phyloP scores from a whole-genome alignment of 179 eudicot genomes.

The Spergularia azorica region DNA sequence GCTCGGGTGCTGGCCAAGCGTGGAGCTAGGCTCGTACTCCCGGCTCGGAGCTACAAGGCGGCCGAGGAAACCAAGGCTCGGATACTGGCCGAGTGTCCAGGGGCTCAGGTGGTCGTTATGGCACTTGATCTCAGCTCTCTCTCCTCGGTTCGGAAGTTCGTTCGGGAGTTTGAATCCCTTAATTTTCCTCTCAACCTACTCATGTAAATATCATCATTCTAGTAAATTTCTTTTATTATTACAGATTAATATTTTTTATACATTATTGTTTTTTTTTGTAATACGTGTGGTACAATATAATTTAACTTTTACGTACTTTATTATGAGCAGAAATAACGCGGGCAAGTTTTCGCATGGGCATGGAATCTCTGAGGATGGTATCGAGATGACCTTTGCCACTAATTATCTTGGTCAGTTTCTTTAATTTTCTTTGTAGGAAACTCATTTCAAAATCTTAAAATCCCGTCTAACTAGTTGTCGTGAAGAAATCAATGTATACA shows the following conservation, averaged over 20 bases:
- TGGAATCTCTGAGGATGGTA: conserved; percentile 44
- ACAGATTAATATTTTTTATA: not conserved
- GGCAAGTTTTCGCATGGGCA: conserved; percentile 44
- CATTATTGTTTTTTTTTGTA: not conserved
- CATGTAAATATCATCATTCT: conserved; percentile 26
- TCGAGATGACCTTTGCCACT: conserved; percentile 56
- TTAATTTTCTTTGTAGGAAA: not conserved
- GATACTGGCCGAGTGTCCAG: conserved; percentile 38
- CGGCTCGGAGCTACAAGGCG: conserved; percentile 45
- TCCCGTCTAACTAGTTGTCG: too few species aligned
- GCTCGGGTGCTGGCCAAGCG: conserved; percentile 49
- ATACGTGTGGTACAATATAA: not conserved
- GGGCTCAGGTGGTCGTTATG: conserved; percentile 41
- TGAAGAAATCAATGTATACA: too few species aligned
- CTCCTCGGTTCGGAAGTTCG: conserved; percentile 41
- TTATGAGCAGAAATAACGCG: conserved; percentile 45
- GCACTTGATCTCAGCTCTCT: conserved; percentile 51
- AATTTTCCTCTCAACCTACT: conserved; percentile 46
- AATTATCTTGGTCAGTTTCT: conserved; percentile 39
- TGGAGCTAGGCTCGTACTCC: conserved; percentile 38
- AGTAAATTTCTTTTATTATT: not conserved
- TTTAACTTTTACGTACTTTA: not conserved
- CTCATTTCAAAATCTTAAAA: too few species aligned
- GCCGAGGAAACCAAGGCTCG: conserved; percentile 44
- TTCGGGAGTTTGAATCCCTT: conserved; percentile 38